These are phyloP conservation scores for Geotrichum reessii DNA, from an alignment of 1,139 yeast species.

Conservation along the genomic window DNA sequence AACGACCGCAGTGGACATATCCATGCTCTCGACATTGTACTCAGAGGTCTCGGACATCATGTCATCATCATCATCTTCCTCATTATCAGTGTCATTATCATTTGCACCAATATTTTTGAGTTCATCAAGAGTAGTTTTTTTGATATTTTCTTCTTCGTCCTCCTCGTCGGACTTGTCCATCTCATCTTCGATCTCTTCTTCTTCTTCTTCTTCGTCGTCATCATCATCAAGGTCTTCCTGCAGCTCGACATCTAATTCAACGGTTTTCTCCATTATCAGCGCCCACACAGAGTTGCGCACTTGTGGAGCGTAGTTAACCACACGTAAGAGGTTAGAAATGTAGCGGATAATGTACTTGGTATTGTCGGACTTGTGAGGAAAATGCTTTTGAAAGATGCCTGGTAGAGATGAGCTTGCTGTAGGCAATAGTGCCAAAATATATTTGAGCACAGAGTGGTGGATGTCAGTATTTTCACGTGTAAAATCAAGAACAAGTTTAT, in stretches of 20 bases:
- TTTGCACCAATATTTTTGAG: slow-evolving; percentile 22
- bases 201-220: slow-evolving; percentile 76
- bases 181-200: slow-evolving; percentile 56
- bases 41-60: slow-evolving; percentile 37
- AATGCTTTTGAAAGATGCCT: slow-evolving; percentile 48
- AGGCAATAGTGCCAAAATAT: slow-evolving; percentile 68
- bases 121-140: slow-evolving; percentile 21
- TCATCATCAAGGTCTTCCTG: slow-evolving; percentile 82
- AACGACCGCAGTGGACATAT: slow-evolving; percentile 29
- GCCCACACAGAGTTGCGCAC: slow-evolving; percentile 69
- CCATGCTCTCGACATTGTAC: slow-evolving; percentile 33
- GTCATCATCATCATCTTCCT: slow-evolving; percentile 33
- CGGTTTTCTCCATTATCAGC: slow-evolving; percentile 67
- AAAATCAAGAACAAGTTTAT: slow-evolving; percentile 59
- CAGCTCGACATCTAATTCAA: slow-evolving; percentile 87
- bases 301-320: slow-evolving; percentile 68
- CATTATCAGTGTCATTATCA: slow-evolving; percentile 25
- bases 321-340: slow-evolving; percentile 54
- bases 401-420: slow-evolving; percentile 69
- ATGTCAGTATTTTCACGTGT: slow-evolving; percentile 37
- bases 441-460: slow-evolving; percentile 64
- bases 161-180: slow-evolving; percentile 44
- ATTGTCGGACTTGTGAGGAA: slow-evolving; percentile 75
- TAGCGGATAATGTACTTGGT: slow-evolving; percentile 54
- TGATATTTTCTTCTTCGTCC: slow-evolving; percentile 37